Conservation (phyloP, 2,329 filamentous ascomycete genomes). For the Penicillium sp. region DNA sequence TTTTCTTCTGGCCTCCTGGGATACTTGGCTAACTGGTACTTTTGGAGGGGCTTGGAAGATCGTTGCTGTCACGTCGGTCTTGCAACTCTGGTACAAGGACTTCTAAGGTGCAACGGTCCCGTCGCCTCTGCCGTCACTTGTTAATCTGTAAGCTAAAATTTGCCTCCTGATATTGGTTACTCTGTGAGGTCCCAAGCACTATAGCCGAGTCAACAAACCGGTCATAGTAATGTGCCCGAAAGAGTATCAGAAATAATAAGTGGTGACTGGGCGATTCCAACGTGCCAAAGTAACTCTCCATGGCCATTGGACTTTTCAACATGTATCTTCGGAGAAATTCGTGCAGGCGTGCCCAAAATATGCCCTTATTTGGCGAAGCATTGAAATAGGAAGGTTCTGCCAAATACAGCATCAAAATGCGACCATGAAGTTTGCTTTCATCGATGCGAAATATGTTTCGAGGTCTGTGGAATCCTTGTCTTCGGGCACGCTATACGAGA, state of each 20-base stretch:
- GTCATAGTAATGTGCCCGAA: neutral
- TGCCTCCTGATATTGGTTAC: neutral
- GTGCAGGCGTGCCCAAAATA: neutral
- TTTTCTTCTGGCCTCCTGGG: constrained; percentile 9
- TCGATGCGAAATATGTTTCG: neutral
- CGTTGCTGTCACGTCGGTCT: constrained; percentile 6
- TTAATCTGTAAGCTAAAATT: neutral
- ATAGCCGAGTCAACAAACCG: neutral
- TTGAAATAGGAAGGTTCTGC: neutral
- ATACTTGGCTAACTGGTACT: constrained; percentile 2
- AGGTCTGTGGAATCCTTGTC: neutral
- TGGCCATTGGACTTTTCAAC: too few relatives aligned
- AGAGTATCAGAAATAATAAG: neutral
- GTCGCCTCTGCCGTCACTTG: neutral
- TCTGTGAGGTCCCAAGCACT: neutral
- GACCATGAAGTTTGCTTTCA: neutral
- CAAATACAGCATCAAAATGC: neutral
- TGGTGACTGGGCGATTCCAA: neutral
- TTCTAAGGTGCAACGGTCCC: neutral
- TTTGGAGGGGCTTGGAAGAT: constrained; percentile 15
- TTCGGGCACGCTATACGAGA: neutral
- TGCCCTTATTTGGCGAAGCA: neutral
- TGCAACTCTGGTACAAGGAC: constrained; percentile 16
- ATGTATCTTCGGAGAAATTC: neutral
- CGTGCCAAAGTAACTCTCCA: neutral